A percentile compares a stretch with the other conserved stretches of the same genome.
phyloP scores from a whole-genome alignment of 2,329 filamentous ascomycete genomes.

The Fusarium caatingaense region DNA sequence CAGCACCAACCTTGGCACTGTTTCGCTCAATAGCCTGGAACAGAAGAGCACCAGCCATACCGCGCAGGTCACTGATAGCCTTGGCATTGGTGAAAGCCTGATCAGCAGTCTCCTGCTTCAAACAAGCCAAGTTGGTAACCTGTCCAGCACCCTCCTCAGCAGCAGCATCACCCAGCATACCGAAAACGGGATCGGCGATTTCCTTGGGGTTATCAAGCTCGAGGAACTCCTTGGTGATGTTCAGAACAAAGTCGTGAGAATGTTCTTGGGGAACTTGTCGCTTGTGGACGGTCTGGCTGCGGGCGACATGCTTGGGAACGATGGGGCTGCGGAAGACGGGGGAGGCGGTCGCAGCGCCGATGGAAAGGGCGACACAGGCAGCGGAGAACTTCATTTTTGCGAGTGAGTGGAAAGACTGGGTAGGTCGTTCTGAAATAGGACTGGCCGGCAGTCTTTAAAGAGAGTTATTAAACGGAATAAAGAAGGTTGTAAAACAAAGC shows the following conservation, averaged over 20 bases:
- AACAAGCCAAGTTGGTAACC: slow-evolving; percentile 57
- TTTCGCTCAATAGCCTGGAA: slow-evolving; percentile 66
- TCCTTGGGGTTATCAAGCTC: slow-evolving; percentile 16
- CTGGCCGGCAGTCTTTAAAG: slow-evolving; percentile 8
- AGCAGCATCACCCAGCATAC: slow-evolving; percentile 5
- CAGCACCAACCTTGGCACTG: slow-evolving; percentile 51
- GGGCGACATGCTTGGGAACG: neutral
- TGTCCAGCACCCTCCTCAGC: slow-evolving; percentile 50
- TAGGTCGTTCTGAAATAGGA: neutral
- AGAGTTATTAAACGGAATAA: slow-evolving; percentile 3
- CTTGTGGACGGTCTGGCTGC: slow-evolving; percentile 6
- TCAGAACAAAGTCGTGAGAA: slow-evolving; percentile 11
- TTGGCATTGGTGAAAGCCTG: slow-evolving; percentile 71
- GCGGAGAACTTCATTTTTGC: slow-evolving; percentile 18
- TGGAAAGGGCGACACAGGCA: slow-evolving; percentile 1
- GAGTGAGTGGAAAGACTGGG: neutral
- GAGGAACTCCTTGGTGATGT: slow-evolving; percentile 9
- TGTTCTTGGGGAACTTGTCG: slow-evolving; percentile 23
- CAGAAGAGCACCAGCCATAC: slow-evolving; percentile 65
- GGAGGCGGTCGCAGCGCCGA: slow-evolving; percentile 3
- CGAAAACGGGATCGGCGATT: slow-evolving; percentile 17
- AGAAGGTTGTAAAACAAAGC: slow-evolving; percentile 4
- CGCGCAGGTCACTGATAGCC: slow-evolving; percentile 61
- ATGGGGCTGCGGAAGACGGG: slow-evolving; percentile 4
- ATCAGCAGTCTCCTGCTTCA: slow-evolving; percentile 64